Evolutionary conservation across 352 stramenopile genomes (phyloP).

Genomic region (Phytophthora ohioensis): DNA sequence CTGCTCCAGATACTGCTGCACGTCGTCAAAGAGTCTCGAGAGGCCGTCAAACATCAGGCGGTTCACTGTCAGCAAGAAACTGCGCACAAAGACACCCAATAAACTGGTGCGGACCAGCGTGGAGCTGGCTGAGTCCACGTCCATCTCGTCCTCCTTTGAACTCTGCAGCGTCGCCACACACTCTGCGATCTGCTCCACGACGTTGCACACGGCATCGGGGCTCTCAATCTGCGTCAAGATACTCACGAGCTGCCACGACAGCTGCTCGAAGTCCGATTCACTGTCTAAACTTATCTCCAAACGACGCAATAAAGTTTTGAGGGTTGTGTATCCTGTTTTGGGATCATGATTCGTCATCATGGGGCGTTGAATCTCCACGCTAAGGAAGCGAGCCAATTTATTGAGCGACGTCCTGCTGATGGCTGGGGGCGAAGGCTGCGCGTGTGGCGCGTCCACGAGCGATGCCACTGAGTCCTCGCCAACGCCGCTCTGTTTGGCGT

Average conservation of each 20-base stretch:
- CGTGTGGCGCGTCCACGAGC: slow-evolving; percentile 20
- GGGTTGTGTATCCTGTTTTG: slow-evolving; percentile 33
- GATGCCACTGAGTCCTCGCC: slow-evolving; percentile 37
- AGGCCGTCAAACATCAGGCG: slow-evolving; percentile 75
- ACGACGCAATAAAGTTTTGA: slow-evolving; percentile 55
- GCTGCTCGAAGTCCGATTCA: slow-evolving; percentile 47
- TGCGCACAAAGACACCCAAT: slow-evolving; percentile 75
- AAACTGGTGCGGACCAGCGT: slow-evolving; percentile 62
- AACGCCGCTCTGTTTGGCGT: slow-evolving; percentile 24
- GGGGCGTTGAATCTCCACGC: slow-evolving; percentile 63
- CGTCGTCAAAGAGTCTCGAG: slow-evolving; percentile 72
- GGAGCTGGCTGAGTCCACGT: slow-evolving; percentile 56
- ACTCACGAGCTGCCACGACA: slow-evolving; percentile 58
- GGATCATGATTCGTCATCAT: slow-evolving; percentile 18
- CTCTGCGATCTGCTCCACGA: slow-evolving; percentile 71
- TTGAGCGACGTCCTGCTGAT: slow-evolving; percentile 53
- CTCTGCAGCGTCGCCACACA: slow-evolving; percentile 57
- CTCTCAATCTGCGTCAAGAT: slow-evolving; percentile 67
- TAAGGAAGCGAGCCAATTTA: slow-evolving; percentile 60
- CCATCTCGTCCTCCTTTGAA: slow-evolving; percentile 19
- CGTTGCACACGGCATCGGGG: slow-evolving; percentile 69
- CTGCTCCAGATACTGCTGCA: slow-evolving; percentile 58
- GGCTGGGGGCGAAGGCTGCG: slow-evolving; percentile 1
- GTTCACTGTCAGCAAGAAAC: slow-evolving; percentile 69
- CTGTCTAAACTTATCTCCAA: slow-evolving; percentile 51